These are phyloP conservation scores for Luvunga scandens DNA, from an alignment of 345 rosid genomes.

Conservation along the genomic window DNA sequence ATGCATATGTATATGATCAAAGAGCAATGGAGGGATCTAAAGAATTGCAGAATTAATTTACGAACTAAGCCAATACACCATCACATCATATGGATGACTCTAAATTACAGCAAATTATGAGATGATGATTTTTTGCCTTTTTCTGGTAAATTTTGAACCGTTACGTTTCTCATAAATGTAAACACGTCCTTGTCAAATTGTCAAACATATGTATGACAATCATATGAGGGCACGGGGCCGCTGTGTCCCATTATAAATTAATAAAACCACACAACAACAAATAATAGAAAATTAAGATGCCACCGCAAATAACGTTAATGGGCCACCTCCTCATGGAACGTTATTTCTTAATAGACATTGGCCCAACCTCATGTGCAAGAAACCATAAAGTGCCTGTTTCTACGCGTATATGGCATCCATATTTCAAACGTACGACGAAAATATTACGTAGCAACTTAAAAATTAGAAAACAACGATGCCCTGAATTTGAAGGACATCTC, in stretches of 20 bases:
- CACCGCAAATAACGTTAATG: background rate
- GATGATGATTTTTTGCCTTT: background rate
- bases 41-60: too few species aligned
- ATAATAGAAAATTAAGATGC: background rate
- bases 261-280: background rate
- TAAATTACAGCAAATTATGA: too few species aligned
- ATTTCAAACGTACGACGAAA: slow-evolving; percentile 1
- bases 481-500: slow-evolving; percentile 14
- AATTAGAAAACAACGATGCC: slow-evolving; percentile 1
- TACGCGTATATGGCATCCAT: background rate
- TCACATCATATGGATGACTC: too few species aligned
- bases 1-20: too few species aligned
- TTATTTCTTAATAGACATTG: background rate
- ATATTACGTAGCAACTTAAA: background rate
- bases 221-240: background rate
- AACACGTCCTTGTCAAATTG: background rate
- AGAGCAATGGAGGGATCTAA: too few species aligned
- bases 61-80: too few species aligned
- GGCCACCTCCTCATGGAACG: background rate
- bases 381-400: slow-evolving; percentile 11
- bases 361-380: slow-evolving; percentile 24
- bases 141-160: background rate
- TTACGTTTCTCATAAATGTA: background rate
- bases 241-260: background rate
- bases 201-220: background rate